Conservation (phyloP, 2,329 filamentous ascomycete genomes). For the Fonsecaea multimorphosa region DNA sequence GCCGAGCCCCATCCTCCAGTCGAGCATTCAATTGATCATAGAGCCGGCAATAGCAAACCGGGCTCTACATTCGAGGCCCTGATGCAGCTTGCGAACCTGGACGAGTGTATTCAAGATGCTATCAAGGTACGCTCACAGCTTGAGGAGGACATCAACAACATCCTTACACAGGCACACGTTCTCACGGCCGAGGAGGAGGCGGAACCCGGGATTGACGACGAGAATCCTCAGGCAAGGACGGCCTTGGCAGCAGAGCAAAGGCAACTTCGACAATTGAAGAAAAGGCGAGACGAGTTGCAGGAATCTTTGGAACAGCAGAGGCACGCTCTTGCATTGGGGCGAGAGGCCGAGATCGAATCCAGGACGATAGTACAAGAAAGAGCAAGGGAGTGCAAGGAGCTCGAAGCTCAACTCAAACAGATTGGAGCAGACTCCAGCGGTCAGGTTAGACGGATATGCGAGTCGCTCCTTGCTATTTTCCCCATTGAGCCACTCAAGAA, state of each 20-base stretch:
- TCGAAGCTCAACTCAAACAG: slow-evolving; percentile 23
- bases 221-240: slow-evolving; percentile 38
- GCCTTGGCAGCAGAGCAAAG: slow-evolving; percentile 36
- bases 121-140: slow-evolving; percentile 76
- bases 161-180: slow-evolving; percentile 29
- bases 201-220: slow-evolving; percentile 45
- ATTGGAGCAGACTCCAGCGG: slow-evolving; percentile 71
- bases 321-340: slow-evolving; percentile 28
- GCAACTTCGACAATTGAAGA: slow-evolving; percentile 40
- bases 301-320: slow-evolving; percentile 47
- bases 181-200: slow-evolving; percentile 49
- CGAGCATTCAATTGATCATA: slow-evolving; percentile 26
- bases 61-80: slow-evolving; percentile 86
- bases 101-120: slow-evolving; percentile 90
- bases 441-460: slow-evolving; percentile 86
- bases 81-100: slow-evolving; percentile 85
- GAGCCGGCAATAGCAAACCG: slow-evolving; percentile 23
- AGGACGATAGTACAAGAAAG: slow-evolving; percentile 18
- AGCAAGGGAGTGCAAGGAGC: slow-evolving; percentile 21
- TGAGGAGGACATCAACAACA: slow-evolving; percentile 73
- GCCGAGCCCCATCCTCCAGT: slow-evolving; percentile 43
- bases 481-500: slow-evolving; percentile 72
- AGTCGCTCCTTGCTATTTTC: slow-evolving; percentile 80
- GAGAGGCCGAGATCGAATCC: slow-evolving; percentile 19
- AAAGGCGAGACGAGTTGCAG: slow-evolving; percentile 50